Evolutionary conservation across 164 flowering plant species (phyloP), one percentile per base, ranked within the genome.

Genomic region (Amborella trichopoda): DNA sequence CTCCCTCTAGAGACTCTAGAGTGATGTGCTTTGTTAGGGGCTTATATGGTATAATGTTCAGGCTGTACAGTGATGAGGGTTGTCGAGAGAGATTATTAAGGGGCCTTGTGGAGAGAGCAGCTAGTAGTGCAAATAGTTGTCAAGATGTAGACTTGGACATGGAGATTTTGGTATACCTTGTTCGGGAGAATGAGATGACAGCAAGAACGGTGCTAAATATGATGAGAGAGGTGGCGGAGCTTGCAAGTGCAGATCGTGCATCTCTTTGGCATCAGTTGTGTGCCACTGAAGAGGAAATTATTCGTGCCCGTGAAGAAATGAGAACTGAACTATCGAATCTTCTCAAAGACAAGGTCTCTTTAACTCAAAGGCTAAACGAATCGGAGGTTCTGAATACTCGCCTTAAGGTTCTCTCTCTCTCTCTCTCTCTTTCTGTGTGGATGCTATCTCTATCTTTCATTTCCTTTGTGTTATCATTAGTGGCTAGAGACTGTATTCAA

Each of bases 251-350:
- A 61, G 89, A 88, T 52, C 75, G 97, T 27, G 87, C 91, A 17
- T 85, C 95, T 26, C 87, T 93, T 60, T 88, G 94, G 99, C 91
- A 93, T 75, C 97, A 81, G 58, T 61, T 88, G 55, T 77, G 93
- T 65, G 80, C 87, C 14, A 81, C 72, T 65, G 94, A 85, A 70
- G 95, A 88, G 55, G 97, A 83, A 49, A 78, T 77, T 49, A 62
- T 72, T 25, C 77, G 79, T 19, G 33, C 69, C 43, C 87, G 85
- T 62, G 94, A 88, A 52, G 95, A 85, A 65, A 74, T 56, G 40
- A 78, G 79, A 70, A 64, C 60, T 19, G 96, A 88, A 55, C 30
- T 62, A 25, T 65, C 77, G 24, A 71, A 58, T 63, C 52, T 77
- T 68, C 67, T 40, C 16, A 75, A 60, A 59, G 99, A 88, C 47